phyloP scores from a whole-genome alignment of 1,284 basidiomycete genomes.

The Ganoderma boninense region DNA sequence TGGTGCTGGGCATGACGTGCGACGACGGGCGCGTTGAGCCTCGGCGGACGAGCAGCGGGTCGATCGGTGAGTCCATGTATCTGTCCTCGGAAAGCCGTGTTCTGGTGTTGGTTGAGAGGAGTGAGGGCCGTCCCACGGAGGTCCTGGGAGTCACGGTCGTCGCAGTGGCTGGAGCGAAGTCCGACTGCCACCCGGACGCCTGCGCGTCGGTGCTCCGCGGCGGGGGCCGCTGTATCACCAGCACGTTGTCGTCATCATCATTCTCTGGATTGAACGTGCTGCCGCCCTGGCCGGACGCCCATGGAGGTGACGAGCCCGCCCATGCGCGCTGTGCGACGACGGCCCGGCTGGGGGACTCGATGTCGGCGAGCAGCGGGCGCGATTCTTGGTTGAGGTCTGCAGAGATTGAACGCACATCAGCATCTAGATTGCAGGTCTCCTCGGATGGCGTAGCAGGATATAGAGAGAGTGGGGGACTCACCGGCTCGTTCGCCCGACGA shows the following conservation, averaged over 20 bases:
- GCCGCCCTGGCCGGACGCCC: background rate
- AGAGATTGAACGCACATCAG: too few species aligned
- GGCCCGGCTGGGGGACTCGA: background rate
- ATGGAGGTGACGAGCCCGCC: background rate
- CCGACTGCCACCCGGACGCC: background rate
- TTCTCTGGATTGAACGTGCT: background rate
- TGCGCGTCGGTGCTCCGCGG: background rate
- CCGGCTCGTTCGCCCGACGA: background rate
- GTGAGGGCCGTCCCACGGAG: background rate
- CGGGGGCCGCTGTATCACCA: background rate
- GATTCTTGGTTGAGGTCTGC: conserved; percentile 1
- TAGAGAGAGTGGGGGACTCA: background rate
- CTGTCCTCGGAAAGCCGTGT: background rate
- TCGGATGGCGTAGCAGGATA: background rate
- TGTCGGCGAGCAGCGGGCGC: background rate
- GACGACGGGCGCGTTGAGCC: background rate
- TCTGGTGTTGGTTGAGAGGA: background rate
- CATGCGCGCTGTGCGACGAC: background rate
- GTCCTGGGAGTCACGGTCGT: background rate
- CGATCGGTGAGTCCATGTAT: background rate
- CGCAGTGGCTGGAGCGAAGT: background rate
- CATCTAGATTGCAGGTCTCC: background rate
- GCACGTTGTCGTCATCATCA: background rate
- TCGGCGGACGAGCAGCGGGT: background rate
- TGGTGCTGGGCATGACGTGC: background rate